Base-by-base conservation (phyloP, 176 grass and related monocot genomes). In the Hordeum marinum region DNA sequence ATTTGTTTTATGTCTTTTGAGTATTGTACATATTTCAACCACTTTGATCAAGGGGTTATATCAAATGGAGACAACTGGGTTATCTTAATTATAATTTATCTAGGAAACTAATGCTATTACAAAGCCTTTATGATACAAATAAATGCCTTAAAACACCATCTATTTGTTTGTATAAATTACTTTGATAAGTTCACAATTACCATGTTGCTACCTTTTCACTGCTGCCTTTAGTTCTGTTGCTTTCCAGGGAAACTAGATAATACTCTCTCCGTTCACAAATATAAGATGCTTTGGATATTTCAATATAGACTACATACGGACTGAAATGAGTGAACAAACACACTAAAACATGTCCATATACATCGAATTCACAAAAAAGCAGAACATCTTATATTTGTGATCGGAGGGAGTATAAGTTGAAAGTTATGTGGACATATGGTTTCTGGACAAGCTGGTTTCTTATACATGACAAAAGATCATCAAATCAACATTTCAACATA, bases 201-300 rank as follows among this genome's bases (percentile, higher is more conserved):
- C 6, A 71, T 81, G 63, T 40, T 46, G 27, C 37, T 15, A 68
- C 39, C 11, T 76, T 50, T 39, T 31, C n/a, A 2, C 17, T 39
- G 8, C 21, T 37, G 32, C 42, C 77, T 75, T 31, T 27, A 26
- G 31, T 68, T 45, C 15, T 24, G 39, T 8, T 78, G 11, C 31
- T 78, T 78, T 83, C 27, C 63, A 21, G 21, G 35, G 77, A 79
- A 50, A 72, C 54, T 41, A 54, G 69, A 80, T 81, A 39, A 24
- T 87, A 52, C 5, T 52, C 48, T 52, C 48, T 17, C 48, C 6
- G 15, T 52, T 52, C 48, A 18, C 14, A 52, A 18, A 52, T 18
- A 52, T 18, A 18, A 52, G 14, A 52, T 52, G 6, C 15, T 52
- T 52, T 52, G 48, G 15, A 52, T 52, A 18, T 52, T 52, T 52